Evolutionary conservation across 805 yeast genomes (phyloP), one percentile per base, ranked within the genome.

Genomic region (Yamadazyma philogaea): DNA sequence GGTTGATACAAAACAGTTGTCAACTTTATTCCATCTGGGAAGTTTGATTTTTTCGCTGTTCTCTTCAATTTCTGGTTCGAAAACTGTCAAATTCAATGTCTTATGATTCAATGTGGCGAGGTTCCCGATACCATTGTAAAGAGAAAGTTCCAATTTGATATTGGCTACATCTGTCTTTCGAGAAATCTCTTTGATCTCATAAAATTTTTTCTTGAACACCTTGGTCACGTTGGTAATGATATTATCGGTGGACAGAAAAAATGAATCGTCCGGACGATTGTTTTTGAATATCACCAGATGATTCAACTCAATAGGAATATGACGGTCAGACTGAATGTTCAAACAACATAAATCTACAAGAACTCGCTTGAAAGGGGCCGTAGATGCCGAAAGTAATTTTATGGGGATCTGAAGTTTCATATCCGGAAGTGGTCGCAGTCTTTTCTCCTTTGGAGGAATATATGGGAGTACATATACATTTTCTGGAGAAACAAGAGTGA

Each of bases 251-350:
- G 53, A 55, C 11, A 33, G 39, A 17, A 42, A 49, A n/a, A 39
- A 41, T 5, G 37, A 41, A 10, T 21, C 39, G 12, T 33, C 31
- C 4, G 43, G 37, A 12, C 39, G 31, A 26, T 46, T 30, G 34
- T 59, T 60, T 37, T 54, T 54, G 48, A 57, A 65, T 1, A 68
- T 47, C 14, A 63, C 52, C 32, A 61, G 69, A 46, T 67, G 70
- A 41, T 59, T 56, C 21, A 69, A 43, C 49, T 68, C 75, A 8
- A 69, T 41, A 1, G 75, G 73, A 10, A 69, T 63, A 2, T 68
- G 63, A 19, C 52, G 55, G 10, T 58, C 54, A 2, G 73, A 62
- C 32, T 58, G 51, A 14, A 61, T 45, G 16, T 72, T 61, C 26
- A 60, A 37, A 1, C 57, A 70, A 3, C 57, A 59, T 22, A 69